phyloP scores from a whole-genome alignment of 2,329 filamentous ascomycete species.

The Teratosphaeria viscida region DNA sequence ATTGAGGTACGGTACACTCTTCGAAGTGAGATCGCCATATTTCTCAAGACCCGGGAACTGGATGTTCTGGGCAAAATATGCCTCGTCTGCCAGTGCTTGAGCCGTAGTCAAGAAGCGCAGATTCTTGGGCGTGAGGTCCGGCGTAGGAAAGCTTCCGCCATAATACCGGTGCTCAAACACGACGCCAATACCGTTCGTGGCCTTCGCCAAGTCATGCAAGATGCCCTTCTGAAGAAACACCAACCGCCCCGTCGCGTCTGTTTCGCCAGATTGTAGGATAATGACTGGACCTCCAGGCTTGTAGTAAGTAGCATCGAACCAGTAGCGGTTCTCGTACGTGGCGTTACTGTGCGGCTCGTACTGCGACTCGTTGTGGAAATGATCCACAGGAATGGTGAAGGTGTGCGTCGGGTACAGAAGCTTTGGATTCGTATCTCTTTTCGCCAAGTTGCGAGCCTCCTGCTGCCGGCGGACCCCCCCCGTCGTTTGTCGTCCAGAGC shows the following conservation, averaged over 20 bases:
- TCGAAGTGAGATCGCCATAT: slow-evolving; percentile 51
- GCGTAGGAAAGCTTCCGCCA: slow-evolving; percentile 60
- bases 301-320: slow-evolving; percentile 71
- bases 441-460: not conserved
- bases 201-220: slow-evolving; percentile 56
- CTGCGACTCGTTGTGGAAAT: slow-evolving; percentile 68
- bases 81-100: slow-evolving; percentile 70
- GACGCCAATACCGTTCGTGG: slow-evolving; percentile 64
- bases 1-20: slow-evolving; percentile 59
- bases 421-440: slow-evolving; percentile 19
- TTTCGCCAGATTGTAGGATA: slow-evolving; percentile 64
- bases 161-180: slow-evolving; percentile 85
- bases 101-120: slow-evolving; percentile 75
- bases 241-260: slow-evolving; percentile 50
- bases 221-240: slow-evolving; percentile 70
- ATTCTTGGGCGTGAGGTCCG: slow-evolving; percentile 56
- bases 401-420: slow-evolving; percentile 40
- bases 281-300: slow-evolving; percentile 70
- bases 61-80: slow-evolving; percentile 67
- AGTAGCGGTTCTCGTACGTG: slow-evolving; percentile 65
- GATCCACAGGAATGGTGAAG: slow-evolving; percentile 51
- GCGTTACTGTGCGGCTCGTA: slow-evolving; percentile 68
- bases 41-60: slow-evolving; percentile 60
- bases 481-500: not conserved
- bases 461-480: not conserved